These are phyloP conservation scores for Sphaerulina populicola DNA, from an alignment of 2,329 filamentous ascomycete species.

Conservation along the genomic window DNA sequence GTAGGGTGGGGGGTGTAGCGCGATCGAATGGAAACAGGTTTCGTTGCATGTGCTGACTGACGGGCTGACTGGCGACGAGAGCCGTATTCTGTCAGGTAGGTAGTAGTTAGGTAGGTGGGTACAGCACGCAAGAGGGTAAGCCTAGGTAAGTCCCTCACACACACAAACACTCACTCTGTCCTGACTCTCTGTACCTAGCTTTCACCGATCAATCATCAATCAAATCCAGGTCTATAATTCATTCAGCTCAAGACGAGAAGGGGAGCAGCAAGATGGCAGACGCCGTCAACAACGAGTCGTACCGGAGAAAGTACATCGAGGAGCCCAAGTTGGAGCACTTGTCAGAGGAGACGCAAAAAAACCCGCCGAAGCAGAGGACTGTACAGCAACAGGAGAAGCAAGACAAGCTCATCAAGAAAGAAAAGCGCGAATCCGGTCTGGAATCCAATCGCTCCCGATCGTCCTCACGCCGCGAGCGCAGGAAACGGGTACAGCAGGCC, in stretches of 20 bases:
- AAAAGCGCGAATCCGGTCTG: slow-evolving; percentile 27
- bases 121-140: slow-evolving; percentile 5
- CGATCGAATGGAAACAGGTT: slow-evolving; percentile 20
- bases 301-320: slow-evolving; percentile 24
- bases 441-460: slow-evolving; percentile 42
- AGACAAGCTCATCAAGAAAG: slow-evolving; percentile 32
- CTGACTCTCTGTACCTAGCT: slow-evolving; percentile 1
- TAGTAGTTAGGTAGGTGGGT: slow-evolving; percentile 3
- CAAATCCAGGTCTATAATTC: too few species aligned
- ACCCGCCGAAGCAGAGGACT: slow-evolving; percentile 33
- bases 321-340: slow-evolving; percentile 23
- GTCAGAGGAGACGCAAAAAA: slow-evolving; percentile 21
- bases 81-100: not conserved
- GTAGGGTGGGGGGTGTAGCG: too few species aligned
- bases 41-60: slow-evolving; percentile 7
- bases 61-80: slow-evolving; percentile 2
- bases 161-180: too few species aligned
- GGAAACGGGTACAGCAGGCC: slow-evolving; percentile 40
- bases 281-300: slow-evolving; percentile 18
- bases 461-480: slow-evolving; percentile 41
- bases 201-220: not conserved
- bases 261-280: slow-evolving; percentile 9
- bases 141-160: slow-evolving; percentile 2
- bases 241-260: slow-evolving; percentile 4
- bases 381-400: slow-evolving; percentile 42